Evolutionary conservation across 371 early-diverging fungal species (phyloP).

Genomic region (Rhizomucor pusillus): DNA sequence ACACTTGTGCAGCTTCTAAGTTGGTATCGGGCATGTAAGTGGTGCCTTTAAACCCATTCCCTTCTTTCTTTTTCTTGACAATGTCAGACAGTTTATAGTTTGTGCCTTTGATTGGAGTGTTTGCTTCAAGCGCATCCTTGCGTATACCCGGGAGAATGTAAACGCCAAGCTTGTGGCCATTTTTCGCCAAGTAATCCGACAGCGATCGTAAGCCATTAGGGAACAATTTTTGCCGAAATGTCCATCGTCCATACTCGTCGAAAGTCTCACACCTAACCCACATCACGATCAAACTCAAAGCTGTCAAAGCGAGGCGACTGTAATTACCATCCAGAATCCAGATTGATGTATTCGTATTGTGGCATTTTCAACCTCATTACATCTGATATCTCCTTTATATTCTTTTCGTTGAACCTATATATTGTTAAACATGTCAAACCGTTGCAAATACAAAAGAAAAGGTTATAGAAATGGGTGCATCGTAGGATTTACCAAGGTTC

Average conservation of each 20-base stretch:
- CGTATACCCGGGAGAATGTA: conserved; percentile 33
- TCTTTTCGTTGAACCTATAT: conserved; percentile 28
- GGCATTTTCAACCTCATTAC: conserved; percentile 30
- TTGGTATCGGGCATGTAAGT: conserved; percentile 28
- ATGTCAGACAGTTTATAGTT: conserved; percentile 16
- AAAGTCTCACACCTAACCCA: conserved; percentile 16
- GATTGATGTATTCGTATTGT: conserved; percentile 30
- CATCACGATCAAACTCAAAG: background rate
- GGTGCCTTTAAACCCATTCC: conserved; percentile 28
- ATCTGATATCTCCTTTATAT: conserved; percentile 28
- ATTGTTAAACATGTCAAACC: background rate
- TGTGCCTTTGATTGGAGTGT: conserved; percentile 16
- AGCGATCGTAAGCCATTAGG: conserved; percentile 23
- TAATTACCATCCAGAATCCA: conserved; percentile 36
- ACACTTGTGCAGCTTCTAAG: conserved; percentile 13
- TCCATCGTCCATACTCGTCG: conserved; percentile 36
- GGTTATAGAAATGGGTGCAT: background rate
- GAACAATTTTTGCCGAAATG: conserved; percentile 25
- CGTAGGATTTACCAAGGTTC: conserved; percentile 20
- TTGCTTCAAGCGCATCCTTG: conserved; percentile 22
- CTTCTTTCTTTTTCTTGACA: conserved; percentile 11
- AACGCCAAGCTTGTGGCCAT: conserved; percentile 27
- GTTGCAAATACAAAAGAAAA: background rate
- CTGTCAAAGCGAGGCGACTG: too few relatives aligned
- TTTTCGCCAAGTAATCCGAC: conserved; percentile 17